Evolutionary conservation across 352 stramenopile genomes (phyloP), one percentile per base, ranked within the genome.

Genomic region (Plasmopara viticola): DNA sequence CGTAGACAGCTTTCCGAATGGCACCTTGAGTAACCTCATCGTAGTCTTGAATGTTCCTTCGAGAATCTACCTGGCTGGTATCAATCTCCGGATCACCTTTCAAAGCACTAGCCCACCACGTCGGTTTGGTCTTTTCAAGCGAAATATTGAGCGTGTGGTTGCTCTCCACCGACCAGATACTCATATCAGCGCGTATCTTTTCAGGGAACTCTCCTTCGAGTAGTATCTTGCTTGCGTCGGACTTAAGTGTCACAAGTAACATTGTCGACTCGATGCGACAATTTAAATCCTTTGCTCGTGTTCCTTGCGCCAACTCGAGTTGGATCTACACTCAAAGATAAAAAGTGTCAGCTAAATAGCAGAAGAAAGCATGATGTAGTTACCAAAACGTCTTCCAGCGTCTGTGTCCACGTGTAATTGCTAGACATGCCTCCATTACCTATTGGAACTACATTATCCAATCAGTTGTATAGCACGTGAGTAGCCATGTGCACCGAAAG

Each of bases 1-100:
- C 83, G 50, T 90, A 91, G 48, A 99, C 98, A 78, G 98, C 98
- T 63, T 99, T 99, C 62, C 98, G 95, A 41, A 99, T 97, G 8
- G 97, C 98, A 35, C 97, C 90, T 61, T 98, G 79, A 7, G 96
- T 99, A 43, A 96, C 94, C 9, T 86, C 89, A 69, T 99, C 95
- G 53, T 99, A 90, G 68, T 99, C 96, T 30, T 76, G 70, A 46
- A 99, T 97, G 17, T 76, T 92, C 58, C 95, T 96, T 68, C 97
- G 96, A 9, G 96, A 98, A 56, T 98, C 91, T 25, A 99, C 94
- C 66, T 98, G 88, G 25, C 74, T 93, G 33, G 97, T 98, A 75
- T 99, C 95, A 66, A 99, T 99, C 60, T 97, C 92, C 6, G 87
- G 75, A 53, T 98, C 95, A 15, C 84, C 86, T 42, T 84, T 62